phyloP scores from a whole-genome alignment of 2,329 filamentous ascomycete species.

The Epichloe elymi region DNA sequence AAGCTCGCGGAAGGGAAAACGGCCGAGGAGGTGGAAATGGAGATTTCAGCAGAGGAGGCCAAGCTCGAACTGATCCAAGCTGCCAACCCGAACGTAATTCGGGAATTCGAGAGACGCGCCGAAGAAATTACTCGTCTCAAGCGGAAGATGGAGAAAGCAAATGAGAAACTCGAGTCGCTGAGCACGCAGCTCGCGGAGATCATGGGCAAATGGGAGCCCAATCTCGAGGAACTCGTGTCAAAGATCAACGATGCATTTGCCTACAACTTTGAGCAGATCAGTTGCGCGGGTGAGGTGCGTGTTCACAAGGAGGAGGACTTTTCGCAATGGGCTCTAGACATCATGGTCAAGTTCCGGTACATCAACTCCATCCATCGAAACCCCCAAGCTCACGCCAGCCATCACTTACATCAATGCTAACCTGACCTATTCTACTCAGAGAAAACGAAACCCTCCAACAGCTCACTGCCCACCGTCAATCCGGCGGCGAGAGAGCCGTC shows the following conservation, averaged over 20 bases:
- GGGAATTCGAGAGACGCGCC: conserved; percentile 63
- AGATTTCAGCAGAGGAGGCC: conserved; percentile 61
- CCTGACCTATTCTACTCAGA: conserved; percentile 24
- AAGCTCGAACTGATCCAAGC: conserved; percentile 70
- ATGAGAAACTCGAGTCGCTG: conserved; percentile 40
- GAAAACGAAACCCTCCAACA: conserved; percentile 73
- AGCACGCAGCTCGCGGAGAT: conserved; percentile 49
- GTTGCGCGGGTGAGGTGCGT: conserved; percentile 80
- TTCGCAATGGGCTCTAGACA: conserved; percentile 84
- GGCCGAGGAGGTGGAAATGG: conserved; percentile 52
- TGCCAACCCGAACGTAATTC: conserved; percentile 61
- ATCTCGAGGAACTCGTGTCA: conserved; percentile 61
- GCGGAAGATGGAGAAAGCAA: conserved; percentile 39
- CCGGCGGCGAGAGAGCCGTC: conserved; percentile 88
- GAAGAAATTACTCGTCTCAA: conserved; percentile 55
- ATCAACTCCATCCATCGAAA: conserved; percentile 12
- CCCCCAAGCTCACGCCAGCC: background rate
- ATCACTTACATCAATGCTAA: background rate
- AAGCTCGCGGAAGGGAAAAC: conserved; percentile 35
- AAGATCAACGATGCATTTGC: conserved; percentile 85
- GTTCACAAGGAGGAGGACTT: conserved; percentile 89
- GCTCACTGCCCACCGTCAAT: conserved; percentile 85
- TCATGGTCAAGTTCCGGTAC: conserved; percentile 88
- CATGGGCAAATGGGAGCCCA: conserved; percentile 67
- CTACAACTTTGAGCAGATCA: conserved; percentile 88